Conservation (phyloP, 805 yeast genomes). For the Maudiozyma serrabonitensis region DNA sequence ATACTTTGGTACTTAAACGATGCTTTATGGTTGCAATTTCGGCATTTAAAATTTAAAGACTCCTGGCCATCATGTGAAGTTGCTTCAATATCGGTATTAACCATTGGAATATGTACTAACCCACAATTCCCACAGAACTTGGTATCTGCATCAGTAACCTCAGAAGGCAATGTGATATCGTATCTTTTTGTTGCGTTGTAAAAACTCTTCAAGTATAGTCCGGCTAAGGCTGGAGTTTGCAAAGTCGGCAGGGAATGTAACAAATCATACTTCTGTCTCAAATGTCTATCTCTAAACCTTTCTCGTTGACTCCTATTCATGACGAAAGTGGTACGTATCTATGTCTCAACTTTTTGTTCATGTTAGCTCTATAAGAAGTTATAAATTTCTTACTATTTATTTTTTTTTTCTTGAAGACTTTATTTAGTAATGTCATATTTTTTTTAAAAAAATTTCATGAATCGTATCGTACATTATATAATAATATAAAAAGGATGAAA, state of each 20-base stretch:
- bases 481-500: background rate
- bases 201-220: conserved; percentile 25
- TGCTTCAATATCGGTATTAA: conserved; percentile 8
- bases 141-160: conserved; percentile 11
- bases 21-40: conserved; percentile 19
- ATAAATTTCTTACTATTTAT: background rate
- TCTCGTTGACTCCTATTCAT: conserved; percentile 21
- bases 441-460: background rate
- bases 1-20: conserved; percentile 1
- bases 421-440: background rate
- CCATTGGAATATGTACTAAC: conserved; percentile 23
- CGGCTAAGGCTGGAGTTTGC: conserved; percentile 17
- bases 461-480: background rate
- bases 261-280: conserved; percentile 22
- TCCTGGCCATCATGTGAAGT: conserved; percentile 9
- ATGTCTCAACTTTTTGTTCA: background rate
- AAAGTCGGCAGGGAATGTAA: conserved; percentile 19
- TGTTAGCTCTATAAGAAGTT: background rate
- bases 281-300: conserved; percentile 18
- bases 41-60: conserved; percentile 17
- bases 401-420: no score
- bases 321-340: background rate
- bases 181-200: conserved; percentile 23
- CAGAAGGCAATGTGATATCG: conserved; percentile 18
- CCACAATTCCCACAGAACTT: conserved; percentile 28